phyloP scores from a whole-genome alignment of 768 basidiomycete species.

The Lentinula detonsa region DNA sequence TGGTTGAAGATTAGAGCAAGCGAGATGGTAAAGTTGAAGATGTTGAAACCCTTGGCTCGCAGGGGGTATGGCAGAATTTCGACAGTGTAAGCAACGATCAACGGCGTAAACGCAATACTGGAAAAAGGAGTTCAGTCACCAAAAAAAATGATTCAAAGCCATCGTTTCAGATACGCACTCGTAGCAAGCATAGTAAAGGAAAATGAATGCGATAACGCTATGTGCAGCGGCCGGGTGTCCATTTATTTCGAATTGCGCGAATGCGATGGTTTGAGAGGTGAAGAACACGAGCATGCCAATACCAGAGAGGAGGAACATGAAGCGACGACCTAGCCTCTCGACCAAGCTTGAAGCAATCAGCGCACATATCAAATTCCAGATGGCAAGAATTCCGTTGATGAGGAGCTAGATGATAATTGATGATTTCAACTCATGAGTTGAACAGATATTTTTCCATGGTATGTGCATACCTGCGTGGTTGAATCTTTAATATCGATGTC shows the following conservation, averaged over 20 bases:
- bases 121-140: slow-evolving; percentile 1
- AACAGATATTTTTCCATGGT: neutral
- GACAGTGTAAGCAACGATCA: slow-evolving; percentile 81
- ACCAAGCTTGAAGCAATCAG: slow-evolving; percentile 50
- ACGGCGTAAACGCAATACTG: slow-evolving; percentile 76
- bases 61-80: slow-evolving; percentile 82
- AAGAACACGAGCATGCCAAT: slow-evolving; percentile 61
- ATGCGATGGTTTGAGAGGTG: slow-evolving; percentile 62
- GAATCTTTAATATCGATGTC: slow-evolving; percentile 60
- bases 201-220: slow-evolving; percentile 78
- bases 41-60: slow-evolving; percentile 81
- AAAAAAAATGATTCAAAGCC: neutral
- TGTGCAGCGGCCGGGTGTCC: slow-evolving; percentile 43
- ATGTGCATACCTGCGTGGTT: slow-evolving; percentile 32
- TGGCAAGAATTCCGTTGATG: slow-evolving; percentile 82
- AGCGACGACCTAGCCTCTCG: slow-evolving; percentile 64
- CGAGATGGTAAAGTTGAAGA: slow-evolving; percentile 78
- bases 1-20: slow-evolving; percentile 84
- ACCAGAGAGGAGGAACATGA: slow-evolving; percentile 59
- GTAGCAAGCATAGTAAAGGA: slow-evolving; percentile 75
- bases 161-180: slow-evolving; percentile 39
- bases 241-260: slow-evolving; percentile 45
- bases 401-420: slow-evolving; percentile 46
- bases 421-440: neutral
- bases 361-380: slow-evolving; percentile 73